phyloP scores from a whole-genome alignment of 2,329 filamentous ascomycete species.

The Cryphonectria parasitica region DNA sequence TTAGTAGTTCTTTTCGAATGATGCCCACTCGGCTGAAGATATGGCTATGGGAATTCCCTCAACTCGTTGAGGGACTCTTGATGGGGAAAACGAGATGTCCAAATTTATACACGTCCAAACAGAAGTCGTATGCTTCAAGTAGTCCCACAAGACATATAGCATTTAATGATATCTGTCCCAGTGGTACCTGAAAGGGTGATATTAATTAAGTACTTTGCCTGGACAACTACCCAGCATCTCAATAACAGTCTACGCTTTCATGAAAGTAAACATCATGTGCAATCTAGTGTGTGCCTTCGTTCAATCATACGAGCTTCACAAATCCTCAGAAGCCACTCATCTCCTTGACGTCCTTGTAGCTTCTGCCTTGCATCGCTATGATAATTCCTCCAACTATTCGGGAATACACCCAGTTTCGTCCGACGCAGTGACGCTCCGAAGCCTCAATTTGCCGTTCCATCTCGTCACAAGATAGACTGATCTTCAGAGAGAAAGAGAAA shows the following conservation, averaged over 20 bases:
- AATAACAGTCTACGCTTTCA: neutral
- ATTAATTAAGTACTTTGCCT: neutral
- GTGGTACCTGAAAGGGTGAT: no score
- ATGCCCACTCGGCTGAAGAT: neutral
- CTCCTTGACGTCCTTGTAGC: neutral
- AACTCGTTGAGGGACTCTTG: no score
- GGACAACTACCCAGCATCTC: neutral
- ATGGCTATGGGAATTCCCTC: neutral
- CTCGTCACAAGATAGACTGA: neutral
- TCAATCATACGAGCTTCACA: neutral
- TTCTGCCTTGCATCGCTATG: neutral
- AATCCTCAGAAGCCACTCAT: neutral
- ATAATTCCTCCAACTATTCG: neutral
- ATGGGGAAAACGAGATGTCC: no score
- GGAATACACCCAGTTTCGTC: neutral
- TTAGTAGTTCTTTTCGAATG: neutral
- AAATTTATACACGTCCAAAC: no score
- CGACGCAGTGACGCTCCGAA: neutral
- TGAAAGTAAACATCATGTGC: neutral
- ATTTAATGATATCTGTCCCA: no score
- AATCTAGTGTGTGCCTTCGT: neutral
- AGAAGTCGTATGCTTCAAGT: no score
- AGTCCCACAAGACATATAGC: no score
- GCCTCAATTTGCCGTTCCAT: no score
- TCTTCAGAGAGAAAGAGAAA: neutral